Evolutionary conservation across 768 basidiomycete genomes (phyloP), one percentile per base, ranked within the genome.

Genomic region (Steccherinum ochraceum): DNA sequence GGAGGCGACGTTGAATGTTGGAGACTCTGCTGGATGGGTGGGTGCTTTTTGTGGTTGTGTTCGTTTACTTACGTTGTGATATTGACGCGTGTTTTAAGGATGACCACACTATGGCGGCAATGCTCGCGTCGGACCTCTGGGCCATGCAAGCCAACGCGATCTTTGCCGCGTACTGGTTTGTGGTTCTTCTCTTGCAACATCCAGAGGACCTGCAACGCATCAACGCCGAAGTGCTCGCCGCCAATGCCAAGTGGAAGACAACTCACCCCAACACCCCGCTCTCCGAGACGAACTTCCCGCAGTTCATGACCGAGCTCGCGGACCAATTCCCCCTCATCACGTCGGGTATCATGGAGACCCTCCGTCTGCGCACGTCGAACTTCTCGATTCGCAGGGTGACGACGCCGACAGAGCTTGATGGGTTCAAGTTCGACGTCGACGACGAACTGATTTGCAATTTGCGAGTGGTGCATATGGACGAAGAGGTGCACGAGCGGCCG

Each of bases 301-400:
- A 46, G 13, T 24, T 13, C 45, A 27, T 27, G 11, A 3, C 20
- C 46, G 19, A 24, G 24, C 40, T 46, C 51, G n/a, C 49, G 19
- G 47, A 48, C 24, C 23, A 45, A 3, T 55, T 63, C 16, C 60
- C 58, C 12, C 54, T 63, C 5, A 26, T 61, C 10, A 50, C 45
- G 12, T 61, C 61, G 24, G 56, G 59, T 2, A 61, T 65, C 24
- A 55, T 59, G 43, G 64, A 65, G 46, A 49, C 57, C 13, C 50
- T 65, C 13, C 61, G 63, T 2, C 46, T 43, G 20, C 24, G 58
- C 4, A 52, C 56, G 24, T 57, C 58, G 18, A 39, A 51, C 4
- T 56, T 55, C 39, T 58, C 60, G 3, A 60, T 61, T 0, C 54
- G 63, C 5, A 47, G 48, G 4, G 61, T 61, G 16, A 24, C 41